phyloP scores from a whole-genome alignment of 805 yeast species.

The Lachancea thermotolerans region DNA sequence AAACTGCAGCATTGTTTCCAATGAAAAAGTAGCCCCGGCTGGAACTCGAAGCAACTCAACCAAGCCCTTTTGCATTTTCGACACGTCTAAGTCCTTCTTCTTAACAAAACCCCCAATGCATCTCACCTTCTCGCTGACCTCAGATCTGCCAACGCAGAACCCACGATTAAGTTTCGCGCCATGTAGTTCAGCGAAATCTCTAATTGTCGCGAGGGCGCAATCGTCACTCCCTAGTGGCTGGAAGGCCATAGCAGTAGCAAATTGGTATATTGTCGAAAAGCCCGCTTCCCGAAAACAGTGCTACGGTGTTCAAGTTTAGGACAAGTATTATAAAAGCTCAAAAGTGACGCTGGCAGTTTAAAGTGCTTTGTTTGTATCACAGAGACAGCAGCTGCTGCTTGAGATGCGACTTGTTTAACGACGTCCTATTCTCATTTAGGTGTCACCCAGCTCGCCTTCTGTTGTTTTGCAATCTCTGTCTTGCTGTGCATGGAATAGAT shows the following conservation, averaged over 20 bases:
- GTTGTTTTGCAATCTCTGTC: not conserved
- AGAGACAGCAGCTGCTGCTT: no score
- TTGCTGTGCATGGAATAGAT: not conserved
- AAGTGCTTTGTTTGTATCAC: no score
- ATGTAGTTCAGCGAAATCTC: not conserved
- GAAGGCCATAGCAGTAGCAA: not conserved
- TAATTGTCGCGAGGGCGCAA: not conserved
- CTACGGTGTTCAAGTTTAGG: no score
- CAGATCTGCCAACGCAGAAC: constrained; percentile 18
- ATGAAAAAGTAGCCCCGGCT: constrained; percentile 24
- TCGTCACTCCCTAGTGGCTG: not conserved
- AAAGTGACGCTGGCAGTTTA: no score
- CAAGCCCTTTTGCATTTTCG: constrained; percentile 6
- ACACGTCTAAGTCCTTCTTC: not conserved
- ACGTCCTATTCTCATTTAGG: no score
- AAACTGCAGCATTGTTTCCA: constrained; percentile 22
- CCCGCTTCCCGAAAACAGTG: no score
- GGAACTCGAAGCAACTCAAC: constrained; percentile 38
- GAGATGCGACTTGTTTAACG: no score
- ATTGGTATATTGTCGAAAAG: no score
- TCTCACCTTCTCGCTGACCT: constrained; percentile 28
- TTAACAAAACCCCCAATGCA: constrained; percentile 23
- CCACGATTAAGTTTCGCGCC: not conserved
- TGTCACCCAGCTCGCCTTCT: not conserved
- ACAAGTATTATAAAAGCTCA: no score